Base-by-base conservation (phyloP, 1,284 basidiomycete genomes). In the Moesziomyces sp. region DNA sequence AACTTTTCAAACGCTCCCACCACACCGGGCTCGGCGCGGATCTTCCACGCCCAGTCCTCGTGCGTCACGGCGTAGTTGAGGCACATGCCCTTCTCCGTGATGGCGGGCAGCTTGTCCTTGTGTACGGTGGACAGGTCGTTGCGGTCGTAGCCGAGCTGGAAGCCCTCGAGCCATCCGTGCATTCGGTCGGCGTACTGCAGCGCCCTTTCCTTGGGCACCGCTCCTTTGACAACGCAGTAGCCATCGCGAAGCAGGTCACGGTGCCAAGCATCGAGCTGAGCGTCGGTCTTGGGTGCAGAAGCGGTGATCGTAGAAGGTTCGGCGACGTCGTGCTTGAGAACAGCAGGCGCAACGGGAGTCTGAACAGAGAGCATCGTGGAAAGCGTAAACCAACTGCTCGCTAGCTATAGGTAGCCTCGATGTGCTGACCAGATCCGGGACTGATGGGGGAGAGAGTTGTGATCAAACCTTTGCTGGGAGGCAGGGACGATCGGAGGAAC, bases 21-120 rank as follows among this genome's bases (percentile, higher is more conserved):
- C 16, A 86, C 67, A 0, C 61, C 81, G 2, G 78, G 78, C 68
- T 86, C 85, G 35, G 74, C 52, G 34, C 85, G 68, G 54, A 85
- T 85, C 53, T 85, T 81, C 85, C 85, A 86, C 0, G 80, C 83
- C 48, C 81, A 84, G 52, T 85, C 83, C 68, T 85, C 85, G 68
- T 85, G 85, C 11, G 76, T 81, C 14, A 78, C 76, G 11, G 72
- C 84, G 58, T 84, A 74, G 44, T 83, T 58, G 59, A 81, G 77
- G 69, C 78, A 82, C 42, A 85, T 56, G 13, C 80, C 74, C 51
- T 78, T 60, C 16, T 70, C 55, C 26, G 57, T 71, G 52, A 84
- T 84, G 21, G 64, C 47, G 1, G 86, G 86, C 57, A 86, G 52
- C 38, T 83, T 78, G 26, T 78, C 79, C 11, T 76, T 62, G 26